phyloP scores from a whole-genome alignment of 306 rosid species.

The Corylus americana region DNA sequence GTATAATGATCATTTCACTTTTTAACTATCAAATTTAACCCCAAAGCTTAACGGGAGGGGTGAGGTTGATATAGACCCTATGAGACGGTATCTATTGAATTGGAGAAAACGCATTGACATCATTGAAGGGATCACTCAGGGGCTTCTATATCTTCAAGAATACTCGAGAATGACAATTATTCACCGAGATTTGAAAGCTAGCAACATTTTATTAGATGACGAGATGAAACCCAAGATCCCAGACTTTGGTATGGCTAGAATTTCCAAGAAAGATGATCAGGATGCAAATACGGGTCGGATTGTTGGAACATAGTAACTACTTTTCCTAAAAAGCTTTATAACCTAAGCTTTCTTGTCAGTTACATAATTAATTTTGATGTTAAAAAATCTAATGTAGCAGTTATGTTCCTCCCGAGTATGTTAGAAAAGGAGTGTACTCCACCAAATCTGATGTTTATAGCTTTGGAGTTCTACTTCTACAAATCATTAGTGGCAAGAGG shows the following conservation, averaged over 20 bases:
- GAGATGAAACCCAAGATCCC: conserved; percentile 39
- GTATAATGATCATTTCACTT: too few relatives aligned
- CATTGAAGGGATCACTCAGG: conserved; percentile 40
- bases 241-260: conserved; percentile 41
- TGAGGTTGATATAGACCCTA: conserved; percentile 29
- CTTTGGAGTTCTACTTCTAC: conserved; percentile 28
- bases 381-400: conserved; percentile 31
- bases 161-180: conserved; percentile 37
- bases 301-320: conserved; percentile 42
- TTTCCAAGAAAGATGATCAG: conserved; percentile 13
- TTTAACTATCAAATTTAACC: too few relatives aligned
- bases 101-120: conserved; percentile 30
- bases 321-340: neutral
- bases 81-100: conserved; percentile 5
- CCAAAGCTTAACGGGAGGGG: too few relatives aligned
- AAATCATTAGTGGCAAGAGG: conserved; percentile 42
- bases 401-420: conserved; percentile 36
- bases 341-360: neutral
- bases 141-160: conserved; percentile 45
- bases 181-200: conserved; percentile 38
- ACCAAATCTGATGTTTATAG: neutral
- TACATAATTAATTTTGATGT: neutral
- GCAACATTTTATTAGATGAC: conserved; percentile 35
- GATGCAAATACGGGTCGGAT: conserved; percentile 37
- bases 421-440: conserved; percentile 10